These are phyloP conservation scores for Acanthamoeba triangularis DNA, from an alignment of 208 protist genomes.

Conservation along the genomic window DNA sequence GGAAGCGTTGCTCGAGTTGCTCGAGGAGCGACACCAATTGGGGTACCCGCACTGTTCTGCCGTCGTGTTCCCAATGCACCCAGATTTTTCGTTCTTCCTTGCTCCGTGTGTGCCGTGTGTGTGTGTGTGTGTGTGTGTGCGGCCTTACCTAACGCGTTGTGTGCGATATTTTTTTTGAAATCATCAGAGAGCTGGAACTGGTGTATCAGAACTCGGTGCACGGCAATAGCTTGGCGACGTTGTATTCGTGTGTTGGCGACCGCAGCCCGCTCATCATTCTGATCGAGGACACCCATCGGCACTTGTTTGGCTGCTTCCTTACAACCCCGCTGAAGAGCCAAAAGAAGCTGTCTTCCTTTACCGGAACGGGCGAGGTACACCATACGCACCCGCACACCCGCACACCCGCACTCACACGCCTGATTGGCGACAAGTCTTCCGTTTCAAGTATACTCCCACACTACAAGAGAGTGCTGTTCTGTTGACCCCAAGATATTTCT, in stretches of 20 bases:
- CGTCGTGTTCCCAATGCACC: neutral
- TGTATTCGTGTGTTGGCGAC: conserved; percentile 21
- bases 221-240: conserved; percentile 43
- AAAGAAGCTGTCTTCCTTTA: conserved; percentile 16
- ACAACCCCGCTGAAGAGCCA: conserved; percentile 26
- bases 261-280: conserved; percentile 24
- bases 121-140: neutral
- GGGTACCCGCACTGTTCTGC: neutral
- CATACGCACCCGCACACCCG: neutral
- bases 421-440: too few relatives aligned
- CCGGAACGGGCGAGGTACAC: conserved; percentile 18
- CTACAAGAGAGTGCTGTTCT: neutral
- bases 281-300: conserved; percentile 9
- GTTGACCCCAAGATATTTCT: neutral
- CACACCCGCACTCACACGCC: too few relatives aligned
- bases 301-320: conserved; percentile 54
- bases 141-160: neutral
- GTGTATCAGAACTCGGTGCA: conserved; percentile 56
- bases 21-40: conserved; percentile 17
- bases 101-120: neutral
- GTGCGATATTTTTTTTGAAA: neutral
- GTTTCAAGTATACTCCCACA: too few relatives aligned
- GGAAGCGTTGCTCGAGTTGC: neutral
- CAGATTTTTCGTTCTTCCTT: neutral
- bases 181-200: conserved; percentile 6